These are phyloP conservation scores for Termitomyces sp. DNA, from an alignment of 768 basidiomycete species.

Conservation along the genomic window DNA sequence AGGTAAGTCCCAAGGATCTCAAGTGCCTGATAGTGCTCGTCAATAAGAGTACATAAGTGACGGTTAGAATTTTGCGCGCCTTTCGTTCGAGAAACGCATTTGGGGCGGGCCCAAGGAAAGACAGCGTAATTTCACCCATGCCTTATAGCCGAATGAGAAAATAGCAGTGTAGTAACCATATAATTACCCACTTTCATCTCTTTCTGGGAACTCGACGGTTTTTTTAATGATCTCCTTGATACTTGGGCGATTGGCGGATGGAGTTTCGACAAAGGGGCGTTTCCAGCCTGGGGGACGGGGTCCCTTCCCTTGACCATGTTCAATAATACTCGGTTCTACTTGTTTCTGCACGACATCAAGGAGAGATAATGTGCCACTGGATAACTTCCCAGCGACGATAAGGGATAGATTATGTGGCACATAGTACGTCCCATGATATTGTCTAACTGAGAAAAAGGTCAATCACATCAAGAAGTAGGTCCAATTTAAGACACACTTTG, in stretches of 20 bases:
- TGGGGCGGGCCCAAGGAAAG: conserved; percentile 73
- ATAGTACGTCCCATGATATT: conserved; percentile 87
- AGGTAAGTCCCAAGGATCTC: conserved; percentile 86
- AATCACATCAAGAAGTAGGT: not conserved
- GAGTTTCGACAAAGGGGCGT: conserved; percentile 88
- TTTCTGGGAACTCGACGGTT: conserved; percentile 89
- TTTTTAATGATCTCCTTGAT: conserved; percentile 51
- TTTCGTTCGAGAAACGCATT: conserved; percentile 68
- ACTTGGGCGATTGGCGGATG: conserved; percentile 56
- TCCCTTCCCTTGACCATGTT: conserved; percentile 69
- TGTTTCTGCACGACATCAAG: conserved; percentile 77
- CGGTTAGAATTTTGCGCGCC: conserved; percentile 26
- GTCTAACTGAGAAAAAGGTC: conserved; percentile 52
- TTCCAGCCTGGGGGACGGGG: conserved; percentile 79
- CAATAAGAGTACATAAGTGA: not conserved
- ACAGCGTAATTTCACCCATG: conserved; percentile 79
- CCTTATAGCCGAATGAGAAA: conserved; percentile 21
- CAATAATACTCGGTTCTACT: conserved; percentile 77
- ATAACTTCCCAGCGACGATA: conserved; percentile 83
- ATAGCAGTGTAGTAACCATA: not conserved
- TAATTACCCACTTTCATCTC: conserved; percentile 70
- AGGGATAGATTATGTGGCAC: conserved; percentile 91
- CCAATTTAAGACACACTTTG: conserved; percentile 55
- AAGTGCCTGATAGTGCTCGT: conserved; percentile 48
- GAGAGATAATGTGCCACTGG: conserved; percentile 67